Base-by-base conservation (phyloP, 805 yeast species). In the Wickerhamiella qilinensis region DNA sequence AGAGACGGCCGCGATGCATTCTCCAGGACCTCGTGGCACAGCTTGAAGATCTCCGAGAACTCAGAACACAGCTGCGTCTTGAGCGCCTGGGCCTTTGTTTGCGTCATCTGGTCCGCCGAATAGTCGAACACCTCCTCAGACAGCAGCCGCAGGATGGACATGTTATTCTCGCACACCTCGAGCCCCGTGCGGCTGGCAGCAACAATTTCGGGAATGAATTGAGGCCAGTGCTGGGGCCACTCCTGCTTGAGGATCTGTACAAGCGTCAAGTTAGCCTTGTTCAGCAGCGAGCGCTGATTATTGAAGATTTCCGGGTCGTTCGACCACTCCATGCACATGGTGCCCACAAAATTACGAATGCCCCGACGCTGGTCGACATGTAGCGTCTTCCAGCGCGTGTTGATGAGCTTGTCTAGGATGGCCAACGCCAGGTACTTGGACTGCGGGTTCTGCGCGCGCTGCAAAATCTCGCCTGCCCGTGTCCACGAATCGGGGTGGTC, bases 151-250 rank as follows among this genome's bases (percentile, higher is more conserved):
- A 91, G 68, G 43, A 91, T 86, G 44, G 77, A 75, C 97, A 91
- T 88, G 62, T 91, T 91, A 63, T 91, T 91, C 60, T 91, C 98
- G 64, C 98, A 91, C 38, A 91, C 95, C 52, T 85, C 88, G 58
- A 81, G 74, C 18, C 91, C 77, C 12, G 88, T 74, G 46, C 83
- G 73, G 34, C 93, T 77, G 46, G 93, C 77, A 43, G 69, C 72
- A 35, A 88, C 91, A 40, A 91, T 72, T 57, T 91, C 98, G 15
- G 95, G 94, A 37, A 91, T 80, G 53, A 91, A 91, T 51, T 78
- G 81, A 16, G 97, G 97, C 99, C 99, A 91, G 57, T 86, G 81
- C 50, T 77, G 83, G 25, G 99, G 99, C 99, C 99, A 91, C 57
- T 91, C 99, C 62, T 91, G 97, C 54, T 91, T 91, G 53, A 91